These are phyloP conservation scores for Geosmithia putterillii DNA, from an alignment of 2,329 filamentous ascomycete genomes.

Conservation along the genomic window DNA sequence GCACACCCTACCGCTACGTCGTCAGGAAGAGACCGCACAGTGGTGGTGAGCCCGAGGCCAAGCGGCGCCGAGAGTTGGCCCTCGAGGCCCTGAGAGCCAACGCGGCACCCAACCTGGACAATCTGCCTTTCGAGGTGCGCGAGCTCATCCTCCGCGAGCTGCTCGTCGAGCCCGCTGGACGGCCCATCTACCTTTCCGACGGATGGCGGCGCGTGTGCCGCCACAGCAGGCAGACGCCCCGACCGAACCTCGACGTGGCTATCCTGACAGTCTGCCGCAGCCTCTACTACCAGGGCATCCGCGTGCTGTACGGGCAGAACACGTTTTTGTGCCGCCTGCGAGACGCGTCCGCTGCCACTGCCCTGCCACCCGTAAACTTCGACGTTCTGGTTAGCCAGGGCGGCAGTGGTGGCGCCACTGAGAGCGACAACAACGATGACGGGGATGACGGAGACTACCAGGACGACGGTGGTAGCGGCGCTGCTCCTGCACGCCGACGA, in stretches of 20 bases:
- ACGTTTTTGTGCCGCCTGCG: constrained; percentile 32
- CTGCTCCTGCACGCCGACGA: neutral
- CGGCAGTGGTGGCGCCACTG: neutral
- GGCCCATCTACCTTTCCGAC: constrained; percentile 19
- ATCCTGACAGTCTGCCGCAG: constrained; percentile 23
- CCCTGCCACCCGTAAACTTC: constrained; percentile 6
- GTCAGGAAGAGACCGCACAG: neutral
- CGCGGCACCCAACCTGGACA: no score
- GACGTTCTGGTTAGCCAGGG: constrained; percentile 3
- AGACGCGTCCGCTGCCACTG: constrained; percentile 12
- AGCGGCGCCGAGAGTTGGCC: neutral
- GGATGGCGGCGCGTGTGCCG: constrained; percentile 15
- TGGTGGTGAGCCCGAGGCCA: neutral
- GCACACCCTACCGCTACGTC: neutral
- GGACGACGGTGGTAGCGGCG: constrained; percentile 2
- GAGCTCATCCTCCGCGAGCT: constrained; percentile 14
- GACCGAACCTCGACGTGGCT: constrained; percentile 15
- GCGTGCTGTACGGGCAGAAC: constrained; percentile 34
- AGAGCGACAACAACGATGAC: constrained; percentile 3
- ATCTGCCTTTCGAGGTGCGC: neutral
- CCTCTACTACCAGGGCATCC: constrained; percentile 22
- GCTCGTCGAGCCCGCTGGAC: constrained; percentile 12
- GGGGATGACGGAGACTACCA: neutral
- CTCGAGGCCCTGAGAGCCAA: neutral
- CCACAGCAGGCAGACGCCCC: constrained; percentile 7